Evolutionary conservation across 1,139 yeast species (phyloP), one percentile per base, ranked within the genome.

Genomic region (Hyphopichia khmerensis): DNA sequence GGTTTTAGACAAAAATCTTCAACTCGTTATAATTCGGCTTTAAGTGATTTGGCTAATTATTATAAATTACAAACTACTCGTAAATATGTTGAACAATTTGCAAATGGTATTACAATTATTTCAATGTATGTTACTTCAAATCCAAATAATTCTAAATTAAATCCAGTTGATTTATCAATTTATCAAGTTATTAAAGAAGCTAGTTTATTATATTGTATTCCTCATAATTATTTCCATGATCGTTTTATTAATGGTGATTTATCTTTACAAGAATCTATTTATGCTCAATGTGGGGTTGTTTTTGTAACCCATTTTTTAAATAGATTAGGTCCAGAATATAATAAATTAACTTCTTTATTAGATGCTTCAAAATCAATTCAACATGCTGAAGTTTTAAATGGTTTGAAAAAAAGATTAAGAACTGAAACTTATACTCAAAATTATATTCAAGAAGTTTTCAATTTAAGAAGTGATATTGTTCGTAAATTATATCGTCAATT

Each of bases 151-250:
- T 59, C 59, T 36, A 65, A 62, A 48, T 56, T 49, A 64, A 55
- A 62, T 49, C 75, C 75, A 54, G 79, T 74, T 57, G 91, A 87
- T 56, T 77, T 87, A 56, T 84, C 95, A 26, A 84, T 91, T 50
- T 85, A 84, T 65, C 99, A 93, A 71, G 87, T 93, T 50, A 86
- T 88, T 59, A 90, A 89, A 69, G 99, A 93, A 67, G 96, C 96
- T 34, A 89, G 97, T 6, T 77, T 93, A 57, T 75, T 93, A 53
- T 93, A 87, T 67, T 88, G 96, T 57, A 80, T 93, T 52, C 99
- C 99, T 37, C 86, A 87, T 65, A 88, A 89, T 58, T 77, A 79
- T 55, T 91, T 91, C 75, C 86, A 84, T 55, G 75, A 78, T 42
- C 76, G 84, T 47, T 91, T 91, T 60, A 84, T 86, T 49, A 66